Conservation (phyloP, 768 basidiomycete genomes). For the Kwoniella europaea region DNA sequence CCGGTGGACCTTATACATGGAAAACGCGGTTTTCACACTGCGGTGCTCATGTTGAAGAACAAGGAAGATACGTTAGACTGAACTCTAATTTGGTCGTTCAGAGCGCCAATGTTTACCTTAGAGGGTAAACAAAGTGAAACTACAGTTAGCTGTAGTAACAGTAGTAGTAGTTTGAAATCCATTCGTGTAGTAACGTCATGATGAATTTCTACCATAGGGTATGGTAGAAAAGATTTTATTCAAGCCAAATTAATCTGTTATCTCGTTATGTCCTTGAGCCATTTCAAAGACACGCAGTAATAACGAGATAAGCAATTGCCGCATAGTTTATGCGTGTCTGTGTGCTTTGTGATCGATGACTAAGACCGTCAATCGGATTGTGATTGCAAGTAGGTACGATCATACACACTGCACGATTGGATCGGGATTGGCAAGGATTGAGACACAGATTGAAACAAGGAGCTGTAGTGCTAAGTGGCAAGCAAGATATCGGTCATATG, state of each 20-base stretch:
- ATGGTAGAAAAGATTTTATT: neutral
- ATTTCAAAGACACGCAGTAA: neutral
- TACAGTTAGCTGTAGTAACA: too few species aligned
- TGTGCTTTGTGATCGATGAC: too few species aligned
- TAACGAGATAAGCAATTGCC: neutral
- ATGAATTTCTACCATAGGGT: neutral
- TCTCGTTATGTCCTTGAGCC: neutral
- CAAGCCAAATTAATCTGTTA: neutral
- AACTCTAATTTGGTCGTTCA: neutral
- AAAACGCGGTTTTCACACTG: neutral
- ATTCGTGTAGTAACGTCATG: neutral
- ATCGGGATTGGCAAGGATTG: too few species aligned
- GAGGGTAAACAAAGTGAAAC: too few species aligned
- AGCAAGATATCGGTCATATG: too few species aligned
- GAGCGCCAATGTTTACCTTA: neutral
- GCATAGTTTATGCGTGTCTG: neutral
- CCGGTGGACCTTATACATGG: neutral
- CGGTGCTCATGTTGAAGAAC: neutral
- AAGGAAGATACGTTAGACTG: neutral
- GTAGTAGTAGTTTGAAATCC: too few species aligned
- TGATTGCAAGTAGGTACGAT: too few species aligned
- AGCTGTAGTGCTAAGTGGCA: too few species aligned
- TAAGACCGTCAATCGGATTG: too few species aligned
- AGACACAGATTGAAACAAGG: too few species aligned
- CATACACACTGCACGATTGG: too few species aligned